These are phyloP conservation scores for Bolboschoenoplectus hybrid DNA, from an alignment of 202 grass and related monocot genomes.

Conservation along the genomic window DNA sequence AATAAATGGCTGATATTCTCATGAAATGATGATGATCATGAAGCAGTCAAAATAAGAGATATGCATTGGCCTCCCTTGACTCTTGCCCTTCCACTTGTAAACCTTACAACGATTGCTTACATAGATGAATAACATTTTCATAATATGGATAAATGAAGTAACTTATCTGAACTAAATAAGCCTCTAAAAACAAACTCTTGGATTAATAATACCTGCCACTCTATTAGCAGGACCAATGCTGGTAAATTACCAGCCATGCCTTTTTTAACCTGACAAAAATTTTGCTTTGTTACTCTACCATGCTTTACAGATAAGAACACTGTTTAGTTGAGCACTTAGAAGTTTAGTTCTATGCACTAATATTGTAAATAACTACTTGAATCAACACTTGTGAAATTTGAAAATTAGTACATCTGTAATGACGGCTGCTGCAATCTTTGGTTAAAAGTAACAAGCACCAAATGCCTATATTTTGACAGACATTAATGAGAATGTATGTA, in stretches of 20 bases:
- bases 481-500: neutral
- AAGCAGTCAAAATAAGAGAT: constrained; percentile 8
- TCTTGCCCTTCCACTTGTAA: constrained; percentile 13
- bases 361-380: neutral
- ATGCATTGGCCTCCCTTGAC: neutral
- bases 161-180: neutral
- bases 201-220: neutral
- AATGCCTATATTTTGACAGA: constrained; percentile 4
- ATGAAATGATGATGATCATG: neutral
- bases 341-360: neutral
- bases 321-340: neutral
- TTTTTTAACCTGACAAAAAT: neutral
- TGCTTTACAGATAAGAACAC: neutral
- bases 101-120: neutral
- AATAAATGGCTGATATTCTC: constrained; percentile 27
- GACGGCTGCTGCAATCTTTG: neutral
- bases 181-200: neutral
- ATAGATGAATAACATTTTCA: constrained; percentile 4
- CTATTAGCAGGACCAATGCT: neutral
- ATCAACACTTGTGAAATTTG: neutral
- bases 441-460: neutral
- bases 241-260: neutral
- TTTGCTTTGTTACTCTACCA: neutral
- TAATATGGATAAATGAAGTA: neutral
- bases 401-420: neutral